Conservation (phyloP, 2,329 filamentous ascomycete species). For the Metarhizium sp. region DNA sequence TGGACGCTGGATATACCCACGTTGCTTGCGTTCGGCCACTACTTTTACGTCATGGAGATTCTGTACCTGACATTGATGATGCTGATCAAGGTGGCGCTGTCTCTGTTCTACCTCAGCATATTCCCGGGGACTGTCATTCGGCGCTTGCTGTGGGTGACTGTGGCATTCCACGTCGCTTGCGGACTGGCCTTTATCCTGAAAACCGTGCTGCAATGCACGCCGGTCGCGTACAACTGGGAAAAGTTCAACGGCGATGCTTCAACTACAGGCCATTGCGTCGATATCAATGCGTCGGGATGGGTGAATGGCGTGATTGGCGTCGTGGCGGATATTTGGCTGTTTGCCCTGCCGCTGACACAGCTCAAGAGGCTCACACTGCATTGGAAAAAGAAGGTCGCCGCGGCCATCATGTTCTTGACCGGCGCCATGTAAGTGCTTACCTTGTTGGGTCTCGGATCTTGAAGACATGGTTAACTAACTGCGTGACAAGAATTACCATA, state of each 20-base stretch:
- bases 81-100: conserved; percentile 34
- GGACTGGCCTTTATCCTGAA: conserved; percentile 27
- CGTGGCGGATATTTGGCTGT: conserved; percentile 33
- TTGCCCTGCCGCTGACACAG: conserved; percentile 32
- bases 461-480: background rate
- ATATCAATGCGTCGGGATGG: conserved; percentile 35
- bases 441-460: background rate
- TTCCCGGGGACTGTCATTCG: conserved; percentile 28
- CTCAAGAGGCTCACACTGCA: conserved; percentile 24
- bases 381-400: conserved; percentile 18
- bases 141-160: conserved; percentile 23
- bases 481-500: conserved; percentile 12
- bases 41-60: conserved; percentile 26
- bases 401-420: conserved; percentile 32
- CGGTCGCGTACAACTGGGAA: conserved; percentile 35
- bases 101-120: conserved; percentile 39
- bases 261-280: conserved; percentile 32
- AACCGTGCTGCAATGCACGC: conserved; percentile 34
- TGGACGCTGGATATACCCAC: too few relatives aligned
- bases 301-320: conserved; percentile 38
- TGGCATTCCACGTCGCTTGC: conserved; percentile 24
- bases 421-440: conserved; percentile 21
- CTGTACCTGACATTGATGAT: conserved; percentile 33
- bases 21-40: too few relatives aligned
- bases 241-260: conserved; percentile 20